Evolutionary conservation across 345 rosid genomes (phyloP), one percentile per base, ranked within the genome.

Genomic region (Arabidopsis arenosa): DNA sequence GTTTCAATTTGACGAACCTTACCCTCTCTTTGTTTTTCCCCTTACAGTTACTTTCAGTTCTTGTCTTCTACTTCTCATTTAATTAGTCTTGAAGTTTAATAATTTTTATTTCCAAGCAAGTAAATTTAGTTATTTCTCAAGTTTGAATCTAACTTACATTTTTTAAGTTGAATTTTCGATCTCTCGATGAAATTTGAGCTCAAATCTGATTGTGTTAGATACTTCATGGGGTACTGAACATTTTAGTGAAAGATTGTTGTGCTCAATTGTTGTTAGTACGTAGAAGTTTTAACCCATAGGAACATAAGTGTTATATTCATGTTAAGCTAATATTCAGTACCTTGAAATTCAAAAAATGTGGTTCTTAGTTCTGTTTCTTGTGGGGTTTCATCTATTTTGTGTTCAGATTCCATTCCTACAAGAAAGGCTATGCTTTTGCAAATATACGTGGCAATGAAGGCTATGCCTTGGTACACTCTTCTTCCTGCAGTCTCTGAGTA

Each of bases 401-500:
- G 18, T 40, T 40, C 11, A 94, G 97, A 94, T 83, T 85, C 86
- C 18, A 78, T 92, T 48, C 97, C 98, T 45, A 75, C 92, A 17
- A 89, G 33, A 37, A 89, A 84, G 78, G 93, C 95, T 17, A 92
- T 90, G 93, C 70, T 87, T 44, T 53, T 89, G 80, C 98, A 94
- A 74, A 90, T 94, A 62, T 87, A 79, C 79, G 96, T 92, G 60
- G 84, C 93, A 7, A 86, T 92, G 97, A 89, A 94, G 78, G 91
- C 91, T 10, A 85, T 89, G 88, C 99, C 97, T 5, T 87, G 88
- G 85, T 92, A 89, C 78, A 69, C 79, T 68, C 84, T 80, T 79
- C 90, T 95, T 75, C 97, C 99, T 39, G 51, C 91, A 10, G 28
- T 88, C 73, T 89, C 96, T 1, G 97, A 95, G 70, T 83, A 85